Base-by-base conservation (phyloP, 805 yeast species). In the Suhomyces prunicola region DNA sequence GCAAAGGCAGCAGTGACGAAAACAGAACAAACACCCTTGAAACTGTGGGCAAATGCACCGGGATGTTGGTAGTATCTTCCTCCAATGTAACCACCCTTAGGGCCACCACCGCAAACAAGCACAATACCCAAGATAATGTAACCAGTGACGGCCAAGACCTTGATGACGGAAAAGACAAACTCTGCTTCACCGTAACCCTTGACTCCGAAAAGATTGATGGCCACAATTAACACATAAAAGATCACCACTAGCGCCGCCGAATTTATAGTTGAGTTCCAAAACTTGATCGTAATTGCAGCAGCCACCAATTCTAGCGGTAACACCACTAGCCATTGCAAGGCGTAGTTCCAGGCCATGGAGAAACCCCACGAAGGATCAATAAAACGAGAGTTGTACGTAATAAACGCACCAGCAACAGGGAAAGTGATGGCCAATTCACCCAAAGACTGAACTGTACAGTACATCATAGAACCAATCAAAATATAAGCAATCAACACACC, bases 1-100 rank as follows among this genome's bases (percentile, higher is more conserved):
- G 90, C 80, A 66, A 87, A 88, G 0, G 92, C 90, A 13, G 93
- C 90, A 39, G 87, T 83, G 48, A 87, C 86, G 56, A 88, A 82
- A n/a, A 84, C 88, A 0, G 87, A 74, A 62, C 86, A 82, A 49
- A 87, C 81, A 55, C 90, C 91, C 68, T 86, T 85, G 67, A 86
- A 85, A 8, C 78, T 83, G 55, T 78, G 72, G 9, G 83, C 80
- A 62, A 88, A 85, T 0, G 91, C 84, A 48, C 93, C 93, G 0
- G 89, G 89, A 53, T 79, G 55, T 55, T 78, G 73, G 86, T 86
- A 85, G 69, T 80, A 80, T 53, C 66, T 72, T 10, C 79, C 83
- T 24, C 90, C 90, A 50, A 79, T 69, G 61, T 79, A 82, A 23
- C 80, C 78, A 46, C 79, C 81, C 19, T 52, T 67, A 22, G 79